These are phyloP conservation scores for Sordaria brevicollis DNA, from an alignment of 495 filamentous ascomycete genomes.

Conservation along the genomic window DNA sequence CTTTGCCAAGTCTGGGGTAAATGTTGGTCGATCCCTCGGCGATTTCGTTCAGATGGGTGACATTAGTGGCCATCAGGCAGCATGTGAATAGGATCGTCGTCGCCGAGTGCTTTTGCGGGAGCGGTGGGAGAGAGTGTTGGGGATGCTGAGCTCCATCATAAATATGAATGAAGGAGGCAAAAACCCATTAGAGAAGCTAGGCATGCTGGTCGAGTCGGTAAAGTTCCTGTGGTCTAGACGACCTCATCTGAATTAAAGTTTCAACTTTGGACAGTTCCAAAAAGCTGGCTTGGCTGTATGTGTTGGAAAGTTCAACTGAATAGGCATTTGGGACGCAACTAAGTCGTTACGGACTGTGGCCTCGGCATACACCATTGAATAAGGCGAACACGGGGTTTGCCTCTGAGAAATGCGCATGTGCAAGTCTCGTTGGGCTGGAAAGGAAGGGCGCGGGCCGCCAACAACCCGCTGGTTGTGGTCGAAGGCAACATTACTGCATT, in stretches of 20 bases:
- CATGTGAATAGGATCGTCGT: slow-evolving; percentile 1
- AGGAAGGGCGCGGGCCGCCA: neutral
- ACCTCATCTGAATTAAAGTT: neutral
- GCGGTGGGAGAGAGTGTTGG: neutral
- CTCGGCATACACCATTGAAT: neutral
- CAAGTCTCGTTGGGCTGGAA: neutral
- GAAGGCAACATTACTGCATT: neutral
- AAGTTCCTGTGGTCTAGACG: neutral
- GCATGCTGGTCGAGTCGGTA: neutral
- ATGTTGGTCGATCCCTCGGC: slow-evolving; percentile 2
- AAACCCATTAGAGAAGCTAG: neutral
- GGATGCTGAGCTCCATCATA: neutral
- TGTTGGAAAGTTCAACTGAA: neutral
- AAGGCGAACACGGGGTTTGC: neutral
- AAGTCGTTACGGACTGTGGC: neutral
- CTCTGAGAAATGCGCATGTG: neutral
- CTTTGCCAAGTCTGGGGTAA: slow-evolving; percentile 3
- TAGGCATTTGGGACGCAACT: neutral
- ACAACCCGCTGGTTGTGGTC: neutral
- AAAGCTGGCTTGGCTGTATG: neutral
- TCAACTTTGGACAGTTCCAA: too few species aligned
- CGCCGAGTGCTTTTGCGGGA: neutral
- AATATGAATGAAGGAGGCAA: neutral
- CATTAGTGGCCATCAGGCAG: neutral
- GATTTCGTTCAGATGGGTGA: neutral